phyloP scores from a whole-genome alignment of 1,284 basidiomycete species.

The Anthracocystis walkeri region DNA sequence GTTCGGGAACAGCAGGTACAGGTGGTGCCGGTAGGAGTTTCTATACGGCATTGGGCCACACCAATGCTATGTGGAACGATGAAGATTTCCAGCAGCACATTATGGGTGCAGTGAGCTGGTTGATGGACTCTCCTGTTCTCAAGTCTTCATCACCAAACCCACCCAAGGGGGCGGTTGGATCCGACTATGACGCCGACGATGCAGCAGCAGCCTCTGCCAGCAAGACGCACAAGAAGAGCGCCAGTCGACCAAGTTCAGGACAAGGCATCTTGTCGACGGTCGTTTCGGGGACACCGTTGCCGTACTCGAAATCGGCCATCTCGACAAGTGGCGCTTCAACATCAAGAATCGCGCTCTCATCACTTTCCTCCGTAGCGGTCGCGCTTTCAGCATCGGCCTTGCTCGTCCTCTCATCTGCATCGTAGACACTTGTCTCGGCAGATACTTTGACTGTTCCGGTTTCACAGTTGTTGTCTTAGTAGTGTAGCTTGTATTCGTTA shows the following conservation, averaged over 20 bases:
- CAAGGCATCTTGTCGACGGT: slow-evolving; percentile 17
- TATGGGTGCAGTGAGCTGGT: slow-evolving; percentile 55
- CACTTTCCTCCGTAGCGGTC: not conserved
- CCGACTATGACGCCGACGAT: slow-evolving; percentile 18
- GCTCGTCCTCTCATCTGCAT: slow-evolving; percentile 7
- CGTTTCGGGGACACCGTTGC: slow-evolving; percentile 34
- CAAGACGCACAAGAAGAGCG: not conserved
- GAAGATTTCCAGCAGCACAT: slow-evolving; percentile 53
- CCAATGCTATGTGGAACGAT: slow-evolving; percentile 51
- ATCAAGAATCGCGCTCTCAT: not conserved
- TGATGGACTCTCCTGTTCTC: slow-evolving; percentile 52
- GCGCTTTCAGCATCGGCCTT: not conserved
- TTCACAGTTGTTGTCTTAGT: not conserved
- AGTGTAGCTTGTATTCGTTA: not conserved
- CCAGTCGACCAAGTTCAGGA: slow-evolving; percentile 1
- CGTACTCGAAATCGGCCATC: slow-evolving; percentile 37
- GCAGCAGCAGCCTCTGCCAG: not conserved
- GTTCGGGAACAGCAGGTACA: slow-evolving; percentile 39
- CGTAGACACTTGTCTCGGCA: not conserved
- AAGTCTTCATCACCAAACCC: slow-evolving; percentile 27
- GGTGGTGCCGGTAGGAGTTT: slow-evolving; percentile 56
- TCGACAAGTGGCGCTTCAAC: slow-evolving; percentile 12
- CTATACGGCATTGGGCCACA: slow-evolving; percentile 59
- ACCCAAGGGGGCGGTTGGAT: slow-evolving; percentile 23
- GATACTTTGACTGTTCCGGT: not conserved